Conservation (phyloP, 179 eudicot species). For the Dionaea muscipula region DNA sequence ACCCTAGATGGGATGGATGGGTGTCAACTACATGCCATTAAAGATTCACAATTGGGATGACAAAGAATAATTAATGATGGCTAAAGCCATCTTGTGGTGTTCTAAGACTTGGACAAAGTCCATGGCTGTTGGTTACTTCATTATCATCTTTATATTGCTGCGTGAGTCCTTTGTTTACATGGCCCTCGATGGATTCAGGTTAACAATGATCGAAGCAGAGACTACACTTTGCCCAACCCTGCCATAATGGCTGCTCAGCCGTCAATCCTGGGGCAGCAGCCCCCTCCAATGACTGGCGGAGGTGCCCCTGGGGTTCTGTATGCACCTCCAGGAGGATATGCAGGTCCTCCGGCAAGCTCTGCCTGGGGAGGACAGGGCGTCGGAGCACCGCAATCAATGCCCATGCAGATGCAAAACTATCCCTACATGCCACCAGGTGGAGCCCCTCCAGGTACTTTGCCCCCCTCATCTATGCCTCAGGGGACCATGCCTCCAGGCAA, state of each 20-base stretch:
- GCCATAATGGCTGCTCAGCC: slow-evolving; percentile 34
- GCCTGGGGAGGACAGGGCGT: slow-evolving; percentile 41
- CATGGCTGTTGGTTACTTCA: too few species aligned
- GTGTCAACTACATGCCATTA: too few species aligned
- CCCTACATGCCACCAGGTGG: slow-evolving; percentile 44
- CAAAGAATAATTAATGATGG: too few species aligned
- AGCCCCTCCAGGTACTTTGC: slow-evolving; percentile 30
- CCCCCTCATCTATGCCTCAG: neutral
- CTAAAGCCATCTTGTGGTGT: too few species aligned
- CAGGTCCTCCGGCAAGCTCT: slow-evolving; percentile 37
- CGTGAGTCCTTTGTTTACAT: too few species aligned
- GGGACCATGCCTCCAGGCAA: too few species aligned
- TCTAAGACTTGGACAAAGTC: too few species aligned
- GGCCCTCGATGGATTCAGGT: slow-evolving; percentile 33
- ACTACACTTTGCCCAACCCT: slow-evolving; percentile 53
- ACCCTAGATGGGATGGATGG: too few species aligned
- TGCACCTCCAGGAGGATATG: slow-evolving; percentile 21
- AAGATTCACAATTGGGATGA: too few species aligned
- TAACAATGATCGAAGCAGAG: slow-evolving; percentile 89
- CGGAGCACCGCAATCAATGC: slow-evolving; percentile 37
- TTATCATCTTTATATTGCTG: too few species aligned
- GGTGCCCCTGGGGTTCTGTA: slow-evolving; percentile 31
- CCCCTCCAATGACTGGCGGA: slow-evolving; percentile 33
- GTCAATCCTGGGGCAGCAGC: slow-evolving; percentile 48
- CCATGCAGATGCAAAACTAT: slow-evolving; percentile 54